Conservation (phyloP, 1,139 yeast species). For the Yamadazyma jaroonii region DNA sequence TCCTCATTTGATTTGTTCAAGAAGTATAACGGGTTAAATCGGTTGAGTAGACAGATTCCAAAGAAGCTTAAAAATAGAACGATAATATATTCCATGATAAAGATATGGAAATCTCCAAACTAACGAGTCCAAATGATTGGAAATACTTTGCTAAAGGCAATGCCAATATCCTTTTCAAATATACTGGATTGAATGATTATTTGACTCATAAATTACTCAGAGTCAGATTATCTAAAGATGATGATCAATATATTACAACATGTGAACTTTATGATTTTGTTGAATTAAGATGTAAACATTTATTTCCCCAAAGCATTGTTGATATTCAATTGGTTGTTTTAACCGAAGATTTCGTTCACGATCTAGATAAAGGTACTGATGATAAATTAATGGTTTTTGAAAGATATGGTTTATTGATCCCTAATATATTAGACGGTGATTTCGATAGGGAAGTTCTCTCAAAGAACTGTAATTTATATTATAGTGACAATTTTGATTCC, state of each 20-base stretch:
- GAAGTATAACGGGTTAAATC: no score
- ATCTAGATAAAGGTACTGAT: conserved; percentile 30
- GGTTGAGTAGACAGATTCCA: no score
- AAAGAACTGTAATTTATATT: conserved; percentile 37
- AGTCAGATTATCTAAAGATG: conserved; percentile 34
- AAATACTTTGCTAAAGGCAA: conserved; percentile 44
- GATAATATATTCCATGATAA: conserved; percentile 4
- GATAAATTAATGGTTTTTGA: conserved; percentile 34
- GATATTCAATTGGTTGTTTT: conserved; percentile 40
- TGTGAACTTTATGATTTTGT: conserved; percentile 44
- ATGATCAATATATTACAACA: conserved; percentile 41
- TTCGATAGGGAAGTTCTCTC: conserved; percentile 26
- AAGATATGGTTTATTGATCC: conserved; percentile 39
- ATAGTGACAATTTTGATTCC: conserved; percentile 20
- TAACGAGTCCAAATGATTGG: conserved; percentile 44
- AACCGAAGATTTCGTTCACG: conserved; percentile 31
- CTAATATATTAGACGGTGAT: conserved; percentile 38
- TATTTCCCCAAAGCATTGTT: conserved; percentile 38
- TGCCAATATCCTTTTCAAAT: conserved; percentile 44
- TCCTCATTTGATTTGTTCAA: no score
- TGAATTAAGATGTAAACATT: conserved; percentile 38
- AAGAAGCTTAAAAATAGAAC: conserved; percentile 23
- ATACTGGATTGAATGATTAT: conserved; percentile 36
- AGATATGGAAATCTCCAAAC: conserved; percentile 40
- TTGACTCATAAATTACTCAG: conserved; percentile 36